These are phyloP conservation scores for Alternaria sp. DNA, from an alignment of 2,329 filamentous ascomycete genomes.

Conservation along the genomic window DNA sequence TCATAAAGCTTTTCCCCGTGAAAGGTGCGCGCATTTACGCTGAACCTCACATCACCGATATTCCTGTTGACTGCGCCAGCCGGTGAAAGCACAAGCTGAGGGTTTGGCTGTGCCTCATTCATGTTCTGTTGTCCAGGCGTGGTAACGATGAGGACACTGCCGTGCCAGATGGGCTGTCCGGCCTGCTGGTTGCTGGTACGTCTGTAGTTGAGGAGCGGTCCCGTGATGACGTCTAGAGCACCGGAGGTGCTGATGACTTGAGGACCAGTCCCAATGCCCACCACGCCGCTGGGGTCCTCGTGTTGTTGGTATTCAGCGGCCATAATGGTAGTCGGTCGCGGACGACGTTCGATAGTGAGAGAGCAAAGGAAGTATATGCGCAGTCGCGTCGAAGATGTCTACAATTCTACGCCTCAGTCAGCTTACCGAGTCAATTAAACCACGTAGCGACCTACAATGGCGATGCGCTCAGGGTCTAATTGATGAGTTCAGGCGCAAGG, in stretches of 20 bases:
- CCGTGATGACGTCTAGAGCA: constrained; percentile 68
- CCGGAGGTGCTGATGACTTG: constrained; percentile 54
- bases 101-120: constrained; percentile 48
- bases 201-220: constrained; percentile 80
- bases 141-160: constrained; percentile 85
- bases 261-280: constrained; percentile 55
- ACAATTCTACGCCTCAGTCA: constrained; percentile 19
- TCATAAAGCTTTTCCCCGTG: constrained; percentile 67
- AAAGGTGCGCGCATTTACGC: constrained; percentile 46
- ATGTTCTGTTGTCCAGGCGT: constrained; percentile 68
- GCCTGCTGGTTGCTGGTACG: constrained; percentile 68
- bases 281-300: constrained; percentile 35
- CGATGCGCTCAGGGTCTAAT: constrained; percentile 25
- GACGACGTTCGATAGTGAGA: constrained; percentile 1
- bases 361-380: not conserved
- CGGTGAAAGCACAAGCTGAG: constrained; percentile 66
- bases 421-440: constrained; percentile 15
- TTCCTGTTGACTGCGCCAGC: constrained; percentile 54
- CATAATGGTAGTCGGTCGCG: constrained; percentile 7
- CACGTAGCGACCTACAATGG: constrained; percentile 23
- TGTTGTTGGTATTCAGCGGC: constrained; percentile 21
- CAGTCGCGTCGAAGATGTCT: constrained; percentile 16
- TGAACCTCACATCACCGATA: constrained; percentile 36
- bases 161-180: constrained; percentile 71
- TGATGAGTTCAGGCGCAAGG: constrained; percentile 16